A percentile compares a stretch with the other conserved stretches of the same genome.
These are phyloP conservation scores for Candida krabiensis DNA, from an alignment of 805 yeast genomes.

Conservation along the genomic window DNA sequence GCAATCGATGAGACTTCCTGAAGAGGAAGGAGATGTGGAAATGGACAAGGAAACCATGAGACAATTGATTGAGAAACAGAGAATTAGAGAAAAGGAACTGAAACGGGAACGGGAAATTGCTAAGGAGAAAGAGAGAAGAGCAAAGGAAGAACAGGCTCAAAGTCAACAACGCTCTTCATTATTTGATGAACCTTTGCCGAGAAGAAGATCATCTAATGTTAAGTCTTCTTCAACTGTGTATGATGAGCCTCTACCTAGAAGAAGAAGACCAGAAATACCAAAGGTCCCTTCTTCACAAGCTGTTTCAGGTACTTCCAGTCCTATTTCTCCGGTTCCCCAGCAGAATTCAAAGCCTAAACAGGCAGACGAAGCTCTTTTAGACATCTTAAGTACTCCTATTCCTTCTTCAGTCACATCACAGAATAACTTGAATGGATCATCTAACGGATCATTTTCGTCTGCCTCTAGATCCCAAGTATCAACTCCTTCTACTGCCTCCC, in stretches of 20 bases:
- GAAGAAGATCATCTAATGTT: slow-evolving; percentile 3
- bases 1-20: slow-evolving; percentile 33
- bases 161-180: slow-evolving; percentile 6
- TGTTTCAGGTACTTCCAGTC: neutral
- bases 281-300: slow-evolving; percentile 1
- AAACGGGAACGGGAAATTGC: slow-evolving; percentile 19
- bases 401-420: slow-evolving; percentile 21
- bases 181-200: slow-evolving; percentile 17
- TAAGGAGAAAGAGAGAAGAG: slow-evolving; percentile 5
- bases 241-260: slow-evolving; percentile 19
- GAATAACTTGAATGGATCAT: slow-evolving; percentile 14
- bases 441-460: slow-evolving; percentile 7
- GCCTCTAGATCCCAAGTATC: too few relatives aligned
- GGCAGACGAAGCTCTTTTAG: slow-evolving; percentile 28
- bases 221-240: slow-evolving; percentile 1
- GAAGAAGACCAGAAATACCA: slow-evolving; percentile 33
- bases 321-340: neutral
- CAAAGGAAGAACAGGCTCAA: slow-evolving; percentile 13
- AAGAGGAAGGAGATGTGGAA: slow-evolving; percentile 47
- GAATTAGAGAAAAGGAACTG: slow-evolving; percentile 36
- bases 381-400: slow-evolving; percentile 27
- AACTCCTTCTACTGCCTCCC: slow-evolving; percentile 4
- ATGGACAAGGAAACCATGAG: slow-evolving; percentile 42
- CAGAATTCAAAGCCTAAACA: slow-evolving; percentile 14
- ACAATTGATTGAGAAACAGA: slow-evolving; percentile 38